Evolutionary conservation across 2,329 filamentous ascomycete genomes (phyloP).

Genomic region (Xylariaceae sp.): DNA sequence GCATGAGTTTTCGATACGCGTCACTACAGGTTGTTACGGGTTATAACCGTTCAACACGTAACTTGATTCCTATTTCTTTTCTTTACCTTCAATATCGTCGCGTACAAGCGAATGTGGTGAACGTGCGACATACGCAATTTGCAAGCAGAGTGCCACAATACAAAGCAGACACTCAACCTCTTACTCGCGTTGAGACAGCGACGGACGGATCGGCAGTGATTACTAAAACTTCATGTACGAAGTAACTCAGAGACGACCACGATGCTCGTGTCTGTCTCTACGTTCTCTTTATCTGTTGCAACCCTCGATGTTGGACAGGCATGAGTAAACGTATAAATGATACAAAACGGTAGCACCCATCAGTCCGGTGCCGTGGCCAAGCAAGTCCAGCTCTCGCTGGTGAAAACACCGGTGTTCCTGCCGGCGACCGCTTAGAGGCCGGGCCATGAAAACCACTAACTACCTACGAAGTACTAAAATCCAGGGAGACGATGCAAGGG

Average conservation of each 20-base stretch:
- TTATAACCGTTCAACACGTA: no score
- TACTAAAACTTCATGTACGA: slow-evolving; percentile 18
- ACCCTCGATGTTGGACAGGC: no score
- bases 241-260: slow-evolving; percentile 3
- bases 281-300: not conserved
- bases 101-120: not conserved
- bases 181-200: slow-evolving; percentile 4
- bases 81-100: not conserved
- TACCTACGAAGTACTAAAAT: not conserved
- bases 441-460: not conserved
- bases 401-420: slow-evolving; percentile 10
- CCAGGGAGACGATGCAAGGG: slow-evolving; percentile 8
- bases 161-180: not conserved
- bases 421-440: slow-evolving; percentile 7
- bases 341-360: slow-evolving; percentile 2
- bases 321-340: slow-evolving; percentile 11
- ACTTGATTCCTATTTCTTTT: not conserved
- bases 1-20: no score
- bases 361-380: slow-evolving; percentile 5
- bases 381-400: not conserved
- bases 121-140: not conserved
- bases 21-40: no score
- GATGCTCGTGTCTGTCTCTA: not conserved
- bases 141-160: slow-evolving; percentile 13
- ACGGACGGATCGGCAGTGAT: slow-evolving; percentile 18